Conservation (phyloP, 2,329 filamentous ascomycete genomes). For the Trichoderma koningiopsis region DNA sequence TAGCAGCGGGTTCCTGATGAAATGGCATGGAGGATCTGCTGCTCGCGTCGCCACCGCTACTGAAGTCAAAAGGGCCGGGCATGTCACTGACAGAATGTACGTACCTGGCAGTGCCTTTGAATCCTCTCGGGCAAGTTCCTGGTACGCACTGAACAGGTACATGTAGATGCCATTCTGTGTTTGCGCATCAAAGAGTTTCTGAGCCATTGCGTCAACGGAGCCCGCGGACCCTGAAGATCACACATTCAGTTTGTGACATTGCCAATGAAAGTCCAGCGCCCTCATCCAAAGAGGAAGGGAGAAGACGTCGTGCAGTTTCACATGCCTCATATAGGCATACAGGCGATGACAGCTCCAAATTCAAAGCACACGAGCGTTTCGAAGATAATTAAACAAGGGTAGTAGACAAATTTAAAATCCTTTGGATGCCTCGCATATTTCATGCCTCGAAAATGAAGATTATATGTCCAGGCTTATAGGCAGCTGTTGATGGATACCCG, state of each 20-base stretch:
- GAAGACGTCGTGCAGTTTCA: background rate
- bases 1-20: background rate
- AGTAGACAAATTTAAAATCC: background rate
- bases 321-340: background rate
- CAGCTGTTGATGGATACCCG: background rate
- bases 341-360: background rate
- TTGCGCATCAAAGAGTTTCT: background rate
- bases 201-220: background rate
- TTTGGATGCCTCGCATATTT: background rate
- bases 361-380: background rate
- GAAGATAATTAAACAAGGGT: background rate
- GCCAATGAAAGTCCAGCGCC: background rate
- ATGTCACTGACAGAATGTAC: background rate
- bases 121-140: background rate
- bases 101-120: background rate
- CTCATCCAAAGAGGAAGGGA: background rate
- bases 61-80: background rate
- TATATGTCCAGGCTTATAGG: background rate
- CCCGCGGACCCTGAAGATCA: constrained; percentile 15
- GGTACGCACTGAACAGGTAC: background rate
- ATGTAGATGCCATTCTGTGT: background rate
- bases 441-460: background rate
- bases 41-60: background rate
- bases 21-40: background rate
- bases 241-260: background rate